phyloP scores from a whole-genome alignment of 2,329 filamentous ascomycete genomes.

The Sodiomyces alkalinus region DNA sequence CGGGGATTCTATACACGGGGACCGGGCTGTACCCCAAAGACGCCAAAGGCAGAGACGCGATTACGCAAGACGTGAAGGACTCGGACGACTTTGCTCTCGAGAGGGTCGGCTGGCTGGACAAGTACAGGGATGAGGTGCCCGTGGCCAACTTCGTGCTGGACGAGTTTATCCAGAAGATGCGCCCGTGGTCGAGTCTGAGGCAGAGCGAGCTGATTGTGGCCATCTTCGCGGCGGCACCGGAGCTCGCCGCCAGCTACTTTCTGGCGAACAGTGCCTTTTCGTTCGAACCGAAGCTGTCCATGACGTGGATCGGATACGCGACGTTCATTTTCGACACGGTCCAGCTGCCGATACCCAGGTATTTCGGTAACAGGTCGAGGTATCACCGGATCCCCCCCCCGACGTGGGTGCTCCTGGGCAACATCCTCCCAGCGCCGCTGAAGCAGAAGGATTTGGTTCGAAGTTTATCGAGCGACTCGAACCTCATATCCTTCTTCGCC shows the following conservation, averaged over 20 bases:
- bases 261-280: constrained; percentile 63
- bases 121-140: constrained; percentile 48
- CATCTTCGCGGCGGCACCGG: constrained; percentile 70
- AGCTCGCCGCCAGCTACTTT: constrained; percentile 82
- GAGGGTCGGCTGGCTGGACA: constrained; percentile 53
- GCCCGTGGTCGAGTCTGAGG: constrained; percentile 66
- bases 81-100: constrained; percentile 50
- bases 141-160: constrained; percentile 69
- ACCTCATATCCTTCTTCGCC: constrained; percentile 72
- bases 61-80: constrained; percentile 19
- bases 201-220: constrained; percentile 70
- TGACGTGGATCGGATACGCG: constrained; percentile 90
- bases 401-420: constrained; percentile 65
- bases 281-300: constrained; percentile 81
- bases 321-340: constrained; percentile 75
- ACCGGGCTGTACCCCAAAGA: constrained; percentile 76
- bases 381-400: constrained; percentile 61
- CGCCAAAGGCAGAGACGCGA: constrained; percentile 40
- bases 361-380: constrained; percentile 51
- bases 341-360: constrained; percentile 54
- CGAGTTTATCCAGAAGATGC: constrained; percentile 62
- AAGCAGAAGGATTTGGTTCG: constrained; percentile 65
- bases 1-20: constrained; percentile 62
- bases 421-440: constrained; percentile 68
- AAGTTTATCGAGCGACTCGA: constrained; percentile 63